Percentiles rank a stretch among this genome's conserved stretches.
phyloP scores from a whole-genome alignment of 2,329 filamentous ascomycete genomes.

The Pseudogymnoascus sp. region DNA sequence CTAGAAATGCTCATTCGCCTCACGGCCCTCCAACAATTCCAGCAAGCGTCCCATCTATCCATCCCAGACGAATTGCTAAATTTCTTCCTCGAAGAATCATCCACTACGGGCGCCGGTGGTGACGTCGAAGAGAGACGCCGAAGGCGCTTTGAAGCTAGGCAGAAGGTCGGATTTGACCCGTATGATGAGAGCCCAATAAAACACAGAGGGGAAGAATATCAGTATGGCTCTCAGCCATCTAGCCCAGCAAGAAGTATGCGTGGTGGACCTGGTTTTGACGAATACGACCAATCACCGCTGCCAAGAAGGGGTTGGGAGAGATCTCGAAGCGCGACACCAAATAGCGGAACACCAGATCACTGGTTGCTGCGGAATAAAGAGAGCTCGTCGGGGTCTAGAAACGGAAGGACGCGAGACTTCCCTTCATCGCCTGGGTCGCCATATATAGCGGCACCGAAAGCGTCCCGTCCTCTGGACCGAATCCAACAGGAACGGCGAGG shows the following conservation, averaged over 20 bases:
- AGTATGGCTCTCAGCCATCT: constrained; percentile 23
- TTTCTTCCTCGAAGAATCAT: constrained; percentile 65
- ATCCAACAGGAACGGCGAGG: constrained; percentile 16
- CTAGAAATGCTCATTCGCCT: constrained; percentile 67
- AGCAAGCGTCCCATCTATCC: constrained; percentile 63
- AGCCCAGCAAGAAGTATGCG: background rate
- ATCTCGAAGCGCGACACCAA: background rate
- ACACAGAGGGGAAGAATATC: constrained; percentile 54
- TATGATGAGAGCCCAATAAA: constrained; percentile 67
- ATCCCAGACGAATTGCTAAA: constrained; percentile 67
- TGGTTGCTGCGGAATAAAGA: constrained; percentile 16
- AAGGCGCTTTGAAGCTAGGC: constrained; percentile 51
- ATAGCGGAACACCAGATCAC: constrained; percentile 3
- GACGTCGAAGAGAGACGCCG: constrained; percentile 54
- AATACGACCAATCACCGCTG: background rate
- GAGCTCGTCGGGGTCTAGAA: constrained; percentile 10
- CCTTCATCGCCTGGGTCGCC: constrained; percentile 21
- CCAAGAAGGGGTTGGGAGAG: background rate
- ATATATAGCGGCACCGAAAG: constrained; percentile 21
- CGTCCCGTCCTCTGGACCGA: constrained; percentile 21
- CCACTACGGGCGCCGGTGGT: constrained; percentile 57
- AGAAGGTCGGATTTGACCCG: constrained; percentile 61
- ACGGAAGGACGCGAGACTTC: background rate
- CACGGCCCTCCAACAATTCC: constrained; percentile 66
- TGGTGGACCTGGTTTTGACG: background rate